Conservation (phyloP, 257 asterid genomes). For the Solanum neorickii region DNA sequence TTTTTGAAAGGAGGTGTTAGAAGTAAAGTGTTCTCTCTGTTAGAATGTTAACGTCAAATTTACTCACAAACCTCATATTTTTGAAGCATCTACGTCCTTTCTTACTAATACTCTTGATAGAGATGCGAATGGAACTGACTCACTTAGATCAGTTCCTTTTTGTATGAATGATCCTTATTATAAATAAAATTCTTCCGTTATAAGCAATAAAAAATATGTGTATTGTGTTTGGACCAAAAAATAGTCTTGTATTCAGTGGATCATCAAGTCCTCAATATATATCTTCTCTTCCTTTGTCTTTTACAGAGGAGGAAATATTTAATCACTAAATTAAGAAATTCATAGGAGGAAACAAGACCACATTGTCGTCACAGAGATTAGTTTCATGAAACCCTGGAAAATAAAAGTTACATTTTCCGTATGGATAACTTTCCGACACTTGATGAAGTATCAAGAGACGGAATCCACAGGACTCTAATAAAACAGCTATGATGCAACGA, state of each 20-base stretch:
- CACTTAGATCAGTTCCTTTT: background rate
- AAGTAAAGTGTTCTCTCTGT: background rate
- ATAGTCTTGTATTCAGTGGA: background rate
- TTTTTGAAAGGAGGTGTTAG: background rate
- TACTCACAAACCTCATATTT: background rate
- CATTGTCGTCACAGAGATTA: background rate
- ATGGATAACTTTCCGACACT: background rate
- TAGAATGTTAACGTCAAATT: background rate
- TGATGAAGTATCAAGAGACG: background rate
- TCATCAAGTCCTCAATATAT: background rate
- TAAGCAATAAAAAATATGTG: background rate
- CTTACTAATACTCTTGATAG: background rate
- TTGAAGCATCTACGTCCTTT: background rate
- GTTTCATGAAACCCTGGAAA: background rate
- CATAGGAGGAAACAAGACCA: background rate
- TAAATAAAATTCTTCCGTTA: background rate
- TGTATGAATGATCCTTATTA: background rate
- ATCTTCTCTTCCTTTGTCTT: background rate
- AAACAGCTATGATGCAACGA: background rate
- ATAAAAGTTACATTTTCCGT: background rate
- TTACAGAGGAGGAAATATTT: background rate
- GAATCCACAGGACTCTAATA: background rate
- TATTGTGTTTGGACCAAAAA: background rate
- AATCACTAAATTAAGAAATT: background rate
- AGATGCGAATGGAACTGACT: background rate